A percentile compares a stretch with the other conserved stretches of the same genome.
Evolutionary conservation across 2,329 filamentous ascomycete species (phyloP).

Genomic region (Trichoderma pleuroti): DNA sequence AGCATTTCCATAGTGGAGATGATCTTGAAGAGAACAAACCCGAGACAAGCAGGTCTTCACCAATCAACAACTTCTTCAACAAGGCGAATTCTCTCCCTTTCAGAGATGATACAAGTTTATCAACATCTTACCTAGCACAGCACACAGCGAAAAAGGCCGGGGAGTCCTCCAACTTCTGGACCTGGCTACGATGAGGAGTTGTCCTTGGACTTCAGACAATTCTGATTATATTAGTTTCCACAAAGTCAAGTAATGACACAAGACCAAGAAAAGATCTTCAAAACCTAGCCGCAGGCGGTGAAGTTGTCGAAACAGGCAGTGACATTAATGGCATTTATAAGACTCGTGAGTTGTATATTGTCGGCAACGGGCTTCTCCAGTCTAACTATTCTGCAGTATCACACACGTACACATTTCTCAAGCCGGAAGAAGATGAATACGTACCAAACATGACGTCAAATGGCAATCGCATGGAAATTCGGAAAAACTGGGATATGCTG

Average conservation of each 20-base stretch:
- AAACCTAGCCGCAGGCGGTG: background rate
- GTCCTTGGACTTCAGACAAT: background rate
- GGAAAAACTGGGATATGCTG: background rate
- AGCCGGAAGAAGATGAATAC: background rate
- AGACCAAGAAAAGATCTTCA: background rate
- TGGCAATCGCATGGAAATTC: background rate
- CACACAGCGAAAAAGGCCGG: no score
- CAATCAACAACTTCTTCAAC: background rate
- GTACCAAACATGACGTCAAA: background rate
- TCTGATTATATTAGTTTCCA: background rate
- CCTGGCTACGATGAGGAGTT: background rate
- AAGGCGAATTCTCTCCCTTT: background rate
- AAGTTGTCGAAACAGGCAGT: background rate
- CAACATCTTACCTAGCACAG: background rate
- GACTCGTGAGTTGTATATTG: background rate
- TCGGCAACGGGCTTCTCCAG: background rate
- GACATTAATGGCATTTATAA: slow-evolving; percentile 1
- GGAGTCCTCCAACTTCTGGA: background rate
- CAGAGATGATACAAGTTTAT: background rate
- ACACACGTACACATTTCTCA: background rate
- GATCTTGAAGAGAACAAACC: background rate
- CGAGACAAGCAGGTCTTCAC: background rate
- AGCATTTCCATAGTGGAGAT: background rate
- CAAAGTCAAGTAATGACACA: background rate
- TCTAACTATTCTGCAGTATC: background rate